Conservation (phyloP, 306 rosid species). For the Cicer pinnatifidum region DNA sequence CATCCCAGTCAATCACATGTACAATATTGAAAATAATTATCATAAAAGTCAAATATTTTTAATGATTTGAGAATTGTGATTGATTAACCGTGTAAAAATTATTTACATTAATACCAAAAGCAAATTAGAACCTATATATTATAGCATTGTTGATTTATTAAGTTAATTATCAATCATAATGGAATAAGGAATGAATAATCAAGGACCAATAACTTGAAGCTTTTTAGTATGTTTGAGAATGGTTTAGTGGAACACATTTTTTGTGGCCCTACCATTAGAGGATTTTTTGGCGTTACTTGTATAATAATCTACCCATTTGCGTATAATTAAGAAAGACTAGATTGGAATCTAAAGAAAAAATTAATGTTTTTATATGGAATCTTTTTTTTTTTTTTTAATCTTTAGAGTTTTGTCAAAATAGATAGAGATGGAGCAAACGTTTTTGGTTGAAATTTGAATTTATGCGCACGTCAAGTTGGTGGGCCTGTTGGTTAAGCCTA, state of each 20-base stretch:
- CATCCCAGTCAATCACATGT: too few relatives aligned
- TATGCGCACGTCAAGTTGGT: constrained; percentile 21
- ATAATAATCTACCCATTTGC: constrained; percentile 6
- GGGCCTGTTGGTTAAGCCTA: constrained; percentile 32
- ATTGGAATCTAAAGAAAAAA: constrained; percentile 27
- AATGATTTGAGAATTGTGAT: too few relatives aligned
- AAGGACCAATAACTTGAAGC: constrained; percentile 18
- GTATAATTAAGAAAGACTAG: constrained; percentile 26
- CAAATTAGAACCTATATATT: too few relatives aligned
- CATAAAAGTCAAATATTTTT: too few relatives aligned
- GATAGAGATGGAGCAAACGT: not conserved
- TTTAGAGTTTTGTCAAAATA: constrained; percentile 26
- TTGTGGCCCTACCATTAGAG: constrained; percentile 44
- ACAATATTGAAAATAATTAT: too few relatives aligned
- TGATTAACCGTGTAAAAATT: too few relatives aligned
- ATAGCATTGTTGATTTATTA: too few relatives aligned
- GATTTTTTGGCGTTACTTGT: not conserved
- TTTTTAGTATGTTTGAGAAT: constrained; percentile 23
- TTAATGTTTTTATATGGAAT: not conserved
- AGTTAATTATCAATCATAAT: too few relatives aligned
- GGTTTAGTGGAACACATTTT: constrained; percentile 43
- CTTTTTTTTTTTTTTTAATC: not conserved
- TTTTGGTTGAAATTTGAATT: constrained; percentile 6
- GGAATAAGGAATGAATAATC: constrained; percentile 2
- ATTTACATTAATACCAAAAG: too few relatives aligned